phyloP scores from a whole-genome alignment of 495 filamentous ascomycete genomes.

The Aspergillus sparsus region DNA sequence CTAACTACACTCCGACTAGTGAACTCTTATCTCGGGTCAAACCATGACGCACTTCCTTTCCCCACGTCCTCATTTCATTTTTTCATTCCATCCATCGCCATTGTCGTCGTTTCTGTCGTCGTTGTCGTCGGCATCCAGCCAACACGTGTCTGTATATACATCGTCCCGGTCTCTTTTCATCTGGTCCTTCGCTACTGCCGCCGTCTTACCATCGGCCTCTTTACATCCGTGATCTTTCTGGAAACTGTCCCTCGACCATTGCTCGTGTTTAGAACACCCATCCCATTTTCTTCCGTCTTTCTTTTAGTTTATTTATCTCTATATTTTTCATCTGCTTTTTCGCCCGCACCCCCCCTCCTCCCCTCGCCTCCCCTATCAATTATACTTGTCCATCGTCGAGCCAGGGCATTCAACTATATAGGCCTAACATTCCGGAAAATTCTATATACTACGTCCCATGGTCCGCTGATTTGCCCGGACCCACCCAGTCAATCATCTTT shows the following conservation, averaged over 20 bases:
- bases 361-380: too few species aligned
- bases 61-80: conserved; percentile 31
- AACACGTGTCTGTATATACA: conserved; percentile 1
- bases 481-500: background rate
- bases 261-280: background rate
- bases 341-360: too few species aligned
- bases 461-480: background rate
- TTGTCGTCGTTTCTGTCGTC: background rate
- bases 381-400: too few species aligned
- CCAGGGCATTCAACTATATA: background rate
- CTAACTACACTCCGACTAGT: background rate
- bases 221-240: background rate
- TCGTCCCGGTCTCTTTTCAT: conserved; percentile 7
- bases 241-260: background rate
- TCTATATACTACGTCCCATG: conserved; percentile 1
- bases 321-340: too few species aligned
- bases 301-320: too few species aligned
- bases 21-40: conserved; percentile 30
- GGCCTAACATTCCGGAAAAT: background rate
- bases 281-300: background rate
- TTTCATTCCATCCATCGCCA: conserved; percentile 31
- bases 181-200: conserved; percentile 3
- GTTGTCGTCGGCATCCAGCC: conserved; percentile 7
- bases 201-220: background rate
- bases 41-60: conserved; percentile 48